These are phyloP conservation scores for Xylaria sp. DNA, from an alignment of 2,329 filamentous ascomycete genomes.

Conservation along the genomic window DNA sequence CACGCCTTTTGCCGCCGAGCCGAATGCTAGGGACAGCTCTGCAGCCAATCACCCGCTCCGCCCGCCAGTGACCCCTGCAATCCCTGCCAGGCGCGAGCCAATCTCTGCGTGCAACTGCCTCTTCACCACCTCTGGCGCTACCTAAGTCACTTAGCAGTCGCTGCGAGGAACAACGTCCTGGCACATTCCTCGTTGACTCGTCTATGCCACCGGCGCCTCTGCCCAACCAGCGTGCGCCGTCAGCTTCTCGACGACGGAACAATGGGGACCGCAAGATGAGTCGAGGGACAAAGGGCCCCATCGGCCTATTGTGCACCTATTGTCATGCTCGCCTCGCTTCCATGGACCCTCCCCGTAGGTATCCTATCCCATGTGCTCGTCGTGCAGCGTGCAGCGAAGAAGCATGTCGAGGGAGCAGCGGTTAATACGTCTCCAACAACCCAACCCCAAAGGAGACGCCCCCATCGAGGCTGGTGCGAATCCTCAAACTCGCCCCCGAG, in stretches of 20 bases:
- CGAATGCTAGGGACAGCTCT: constrained; percentile 37
- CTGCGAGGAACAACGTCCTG: constrained; percentile 43
- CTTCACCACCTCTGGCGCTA: constrained; percentile 43
- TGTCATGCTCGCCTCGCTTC: constrained; percentile 26
- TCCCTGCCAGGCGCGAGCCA: constrained; percentile 27
- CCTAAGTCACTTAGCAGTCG: constrained; percentile 35
- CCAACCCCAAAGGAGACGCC: constrained; percentile 24
- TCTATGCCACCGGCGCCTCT: constrained; percentile 33
- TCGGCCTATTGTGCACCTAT: constrained; percentile 15
- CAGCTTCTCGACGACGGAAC: constrained; percentile 30
- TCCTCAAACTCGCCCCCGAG: constrained; percentile 38
- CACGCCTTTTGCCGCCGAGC: constrained; percentile 44
- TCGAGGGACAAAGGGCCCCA: constrained; percentile 8
- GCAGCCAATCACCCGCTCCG: constrained; percentile 40
- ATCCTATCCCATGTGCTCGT: constrained; percentile 19
- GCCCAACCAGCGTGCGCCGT: constrained; percentile 40
- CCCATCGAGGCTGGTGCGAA: constrained; percentile 30
- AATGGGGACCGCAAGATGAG: constrained; percentile 32
- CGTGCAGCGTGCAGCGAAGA: constrained; percentile 23
- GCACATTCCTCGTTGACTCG: constrained; percentile 35
- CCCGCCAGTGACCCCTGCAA: constrained; percentile 23
- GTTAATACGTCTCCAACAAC: constrained; percentile 31
- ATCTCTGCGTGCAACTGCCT: constrained; percentile 45
- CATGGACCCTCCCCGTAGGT: constrained; percentile 12
- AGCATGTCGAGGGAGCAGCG: constrained; percentile 19